phyloP scores from a whole-genome alignment of 441 rosid genomes.

The Adansonia gregorii region DNA sequence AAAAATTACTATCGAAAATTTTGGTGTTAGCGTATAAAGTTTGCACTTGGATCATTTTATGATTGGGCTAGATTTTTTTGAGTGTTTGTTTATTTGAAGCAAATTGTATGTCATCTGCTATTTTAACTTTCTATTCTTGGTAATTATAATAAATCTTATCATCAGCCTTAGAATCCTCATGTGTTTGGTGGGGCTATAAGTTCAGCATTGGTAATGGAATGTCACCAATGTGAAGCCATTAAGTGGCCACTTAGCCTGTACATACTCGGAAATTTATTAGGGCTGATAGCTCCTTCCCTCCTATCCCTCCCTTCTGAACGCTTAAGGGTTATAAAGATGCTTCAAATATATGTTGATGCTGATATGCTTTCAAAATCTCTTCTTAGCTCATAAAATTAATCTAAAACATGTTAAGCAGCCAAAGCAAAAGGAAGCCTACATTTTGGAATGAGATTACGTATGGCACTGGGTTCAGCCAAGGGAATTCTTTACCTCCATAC shows the following conservation, averaged over 20 bases:
- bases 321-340: not conserved
- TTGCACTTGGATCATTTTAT: not conserved
- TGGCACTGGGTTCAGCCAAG: conserved; percentile 82
- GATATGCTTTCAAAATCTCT: conserved; percentile 4
- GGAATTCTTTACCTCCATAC: conserved; percentile 93
- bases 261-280: not conserved
- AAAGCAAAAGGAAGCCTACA: conserved; percentile 41
- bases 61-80: not conserved
- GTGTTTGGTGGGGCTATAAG: conserved; percentile 11
- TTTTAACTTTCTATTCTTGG: not conserved
- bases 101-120: not conserved
- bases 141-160: not conserved
- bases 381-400: conserved; percentile 26
- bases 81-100: not conserved
- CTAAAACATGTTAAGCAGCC: conserved; percentile 25
- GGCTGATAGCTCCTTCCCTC: not conserved
- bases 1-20: not conserved
- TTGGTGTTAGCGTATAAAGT: conserved; percentile 1
- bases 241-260: conserved; percentile 1
- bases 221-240: not conserved
- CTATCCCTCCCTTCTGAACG: not conserved
- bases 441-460: conserved; percentile 61
- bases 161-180: not conserved
- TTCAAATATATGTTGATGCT: not conserved
- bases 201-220: not conserved